Percentiles rank a stretch among this genome's conserved stretches.
Evolutionary conservation across 1,284 basidiomycete genomes (phyloP).

Genomic region (Cutaneotrichosporon spelunceum): DNA sequence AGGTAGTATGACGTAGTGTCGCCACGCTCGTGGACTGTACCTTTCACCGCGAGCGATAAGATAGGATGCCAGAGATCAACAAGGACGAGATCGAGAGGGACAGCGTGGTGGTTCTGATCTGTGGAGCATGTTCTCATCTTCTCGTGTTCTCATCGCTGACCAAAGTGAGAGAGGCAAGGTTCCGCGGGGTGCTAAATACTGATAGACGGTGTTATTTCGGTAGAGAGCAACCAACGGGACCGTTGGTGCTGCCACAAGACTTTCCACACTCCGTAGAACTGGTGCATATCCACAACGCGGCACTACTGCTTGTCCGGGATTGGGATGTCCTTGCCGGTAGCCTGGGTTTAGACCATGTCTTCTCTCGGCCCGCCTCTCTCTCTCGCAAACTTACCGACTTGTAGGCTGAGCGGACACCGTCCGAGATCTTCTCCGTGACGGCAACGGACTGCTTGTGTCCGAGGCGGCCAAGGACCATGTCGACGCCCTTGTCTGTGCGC

Average conservation of each 20-base stretch:
- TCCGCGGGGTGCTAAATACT: too few relatives aligned
- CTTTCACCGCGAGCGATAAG: neutral
- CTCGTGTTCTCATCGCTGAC: too few relatives aligned
- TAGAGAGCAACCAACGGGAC: too few relatives aligned
- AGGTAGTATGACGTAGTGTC: neutral
- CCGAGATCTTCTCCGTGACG: slow-evolving; percentile 53
- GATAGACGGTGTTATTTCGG: too few relatives aligned
- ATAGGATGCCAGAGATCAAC: neutral
- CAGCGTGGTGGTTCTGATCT: neutral
- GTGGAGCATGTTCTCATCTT: neutral
- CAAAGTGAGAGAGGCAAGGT: too few relatives aligned
- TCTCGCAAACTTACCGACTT: slow-evolving; percentile 22
- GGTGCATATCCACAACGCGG: neutral
- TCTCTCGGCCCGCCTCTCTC: neutral
- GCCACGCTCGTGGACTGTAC: neutral
- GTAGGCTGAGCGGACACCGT: slow-evolving; percentile 49
- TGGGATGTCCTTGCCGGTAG: slow-evolving; percentile 43
- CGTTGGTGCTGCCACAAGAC: neutral
- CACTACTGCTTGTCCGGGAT: slow-evolving; percentile 35
- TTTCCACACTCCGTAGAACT: neutral
- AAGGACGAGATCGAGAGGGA: too few relatives aligned
- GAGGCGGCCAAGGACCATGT: slow-evolving; percentile 30
- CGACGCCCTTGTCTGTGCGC: slow-evolving; percentile 44
- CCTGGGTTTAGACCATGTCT: slow-evolving; percentile 28
- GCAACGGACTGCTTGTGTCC: slow-evolving; percentile 43